These are phyloP conservation scores for Candida awuae DNA, from an alignment of 805 yeast genomes.

Conservation along the genomic window DNA sequence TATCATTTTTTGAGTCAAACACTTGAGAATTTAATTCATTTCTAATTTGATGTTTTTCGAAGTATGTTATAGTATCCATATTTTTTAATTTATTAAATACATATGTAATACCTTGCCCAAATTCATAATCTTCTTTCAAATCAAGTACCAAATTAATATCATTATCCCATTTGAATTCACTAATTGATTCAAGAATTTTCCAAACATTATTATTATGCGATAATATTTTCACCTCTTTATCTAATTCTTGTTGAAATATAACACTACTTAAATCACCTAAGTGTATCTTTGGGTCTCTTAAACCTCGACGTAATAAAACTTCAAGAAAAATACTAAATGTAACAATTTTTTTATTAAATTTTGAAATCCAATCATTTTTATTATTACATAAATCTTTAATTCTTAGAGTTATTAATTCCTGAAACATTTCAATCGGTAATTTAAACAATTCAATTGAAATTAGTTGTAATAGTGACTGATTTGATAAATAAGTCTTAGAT, in stretches of 20 bases:
- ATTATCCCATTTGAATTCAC: slow-evolving; percentile 10
- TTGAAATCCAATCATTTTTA: slow-evolving; percentile 9
- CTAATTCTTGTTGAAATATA: neutral
- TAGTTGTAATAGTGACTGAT: slow-evolving; percentile 6
- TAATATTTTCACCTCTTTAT: slow-evolving; percentile 2
- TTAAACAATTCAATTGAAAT: slow-evolving; percentile 6
- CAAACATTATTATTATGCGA: slow-evolving; percentile 1
- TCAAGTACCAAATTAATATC: neutral
- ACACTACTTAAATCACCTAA: slow-evolving; percentile 1
- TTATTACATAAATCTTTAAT: slow-evolving; percentile 5
- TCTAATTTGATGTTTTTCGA: neutral
- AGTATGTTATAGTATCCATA: neutral
- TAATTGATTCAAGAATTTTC: slow-evolving; percentile 6
- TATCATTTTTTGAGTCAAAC: neutral
- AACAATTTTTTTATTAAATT: slow-evolving; percentile 8
- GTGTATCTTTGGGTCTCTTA: neutral
- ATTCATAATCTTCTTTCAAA: neutral
- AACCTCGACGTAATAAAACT: slow-evolving; percentile 10
- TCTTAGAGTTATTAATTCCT: slow-evolving; percentile 1
- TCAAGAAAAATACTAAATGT: slow-evolving; percentile 12
- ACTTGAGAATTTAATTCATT: neutral
- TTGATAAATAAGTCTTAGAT: slow-evolving; percentile 10
- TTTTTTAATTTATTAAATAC: slow-evolving; percentile 7
- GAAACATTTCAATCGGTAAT: neutral
- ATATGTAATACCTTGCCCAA: slow-evolving; percentile 8